Conservation (phyloP, 371 early-diverging fungal genomes). For the Haplosporangium sp. region DNA sequence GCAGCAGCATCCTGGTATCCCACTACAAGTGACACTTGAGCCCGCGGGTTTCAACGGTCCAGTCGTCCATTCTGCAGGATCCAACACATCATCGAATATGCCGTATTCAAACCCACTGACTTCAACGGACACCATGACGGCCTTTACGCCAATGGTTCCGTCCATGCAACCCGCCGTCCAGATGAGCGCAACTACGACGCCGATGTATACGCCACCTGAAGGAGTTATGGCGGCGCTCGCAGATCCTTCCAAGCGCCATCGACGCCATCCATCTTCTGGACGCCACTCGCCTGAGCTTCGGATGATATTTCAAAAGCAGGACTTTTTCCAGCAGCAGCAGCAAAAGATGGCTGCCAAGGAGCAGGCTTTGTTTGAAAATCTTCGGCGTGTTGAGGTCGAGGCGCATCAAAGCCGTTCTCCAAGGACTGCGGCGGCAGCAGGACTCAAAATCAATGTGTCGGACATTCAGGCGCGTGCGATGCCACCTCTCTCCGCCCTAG, state of each 20-base stretch:
- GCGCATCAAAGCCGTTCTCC: conserved; percentile 47
- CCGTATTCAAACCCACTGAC: conserved; percentile 20
- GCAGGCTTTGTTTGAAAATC: conserved; percentile 19
- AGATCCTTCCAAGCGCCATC: conserved; percentile 35
- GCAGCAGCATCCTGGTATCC: conserved; percentile 8
- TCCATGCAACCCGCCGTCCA: conserved; percentile 29
- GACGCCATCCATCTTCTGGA: conserved; percentile 46
- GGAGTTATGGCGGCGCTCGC: conserved; percentile 8
- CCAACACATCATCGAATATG: conserved; percentile 19
- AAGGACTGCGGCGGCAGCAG: conserved; percentile 29
- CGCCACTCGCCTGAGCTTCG: conserved; percentile 42
- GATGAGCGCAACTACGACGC: conserved; percentile 17
- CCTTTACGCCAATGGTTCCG: conserved; percentile 38
- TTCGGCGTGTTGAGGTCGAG: conserved; percentile 24
- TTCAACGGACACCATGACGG: conserved; percentile 17
- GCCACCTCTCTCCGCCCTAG: conserved; percentile 27
- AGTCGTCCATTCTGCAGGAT: conserved; percentile 7
- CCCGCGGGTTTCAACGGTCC: conserved; percentile 1
- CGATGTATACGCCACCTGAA: conserved; percentile 31
- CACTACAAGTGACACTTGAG: conserved; percentile 12
- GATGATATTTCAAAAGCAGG: conserved; percentile 31
- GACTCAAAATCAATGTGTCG: conserved; percentile 42
- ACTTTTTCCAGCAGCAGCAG: conserved; percentile 40
- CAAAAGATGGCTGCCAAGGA: conserved; percentile 45
- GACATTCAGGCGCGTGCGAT: conserved; percentile 46